Base-by-base conservation (phyloP, 768 basidiomycete genomes). In the Termitomyces sp. region DNA sequence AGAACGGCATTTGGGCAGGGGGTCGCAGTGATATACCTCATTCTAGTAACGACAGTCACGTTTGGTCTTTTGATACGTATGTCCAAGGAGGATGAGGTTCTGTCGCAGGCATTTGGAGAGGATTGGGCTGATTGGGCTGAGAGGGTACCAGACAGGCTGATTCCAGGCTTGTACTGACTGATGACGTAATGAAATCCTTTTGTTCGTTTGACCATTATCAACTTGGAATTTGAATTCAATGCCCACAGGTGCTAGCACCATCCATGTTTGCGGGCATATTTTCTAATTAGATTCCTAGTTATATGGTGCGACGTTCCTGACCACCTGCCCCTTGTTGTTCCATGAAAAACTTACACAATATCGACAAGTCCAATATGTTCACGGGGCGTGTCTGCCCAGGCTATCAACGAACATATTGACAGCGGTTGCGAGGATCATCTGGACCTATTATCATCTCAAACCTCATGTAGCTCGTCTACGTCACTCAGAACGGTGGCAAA, bases 341-440 rank as follows among this genome's bases (percentile, higher is more conserved):
- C 42, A 25, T 27, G 27, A 43, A 29, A 25, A 49, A 38, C 48
- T 9, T 39, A 46, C 38, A n/a, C 9, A 11, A 23, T 31, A 31
- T 47, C 32, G 31, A 52, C 20, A 53, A 83, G 82, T 51, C 82
- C 82, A 12, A 73, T 80, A 43, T 84, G 82, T 62, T 73, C 71
- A 5, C 67, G 65, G 43, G 56, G 65, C 12, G 79, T 84, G 20
- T 57, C 67, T 22, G 70, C 74, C 42, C 58, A 57, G 40, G 54
- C 64, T 53, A 83, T 85, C 53, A 84, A 84, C 63, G 58, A 58
- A 32, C 83, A 85, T 50, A 65, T 85, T 16, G 83, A 85, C 59
- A 75, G 69, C 36, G 66, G 66, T 39, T 82, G 82, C 49, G 57
- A 58, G n/a, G 57, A 68, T 40, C 54, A 62, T 52, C 39, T 56